Conservation (phyloP, 257 asterid species). For the Cynanchum wilfordii region DNA sequence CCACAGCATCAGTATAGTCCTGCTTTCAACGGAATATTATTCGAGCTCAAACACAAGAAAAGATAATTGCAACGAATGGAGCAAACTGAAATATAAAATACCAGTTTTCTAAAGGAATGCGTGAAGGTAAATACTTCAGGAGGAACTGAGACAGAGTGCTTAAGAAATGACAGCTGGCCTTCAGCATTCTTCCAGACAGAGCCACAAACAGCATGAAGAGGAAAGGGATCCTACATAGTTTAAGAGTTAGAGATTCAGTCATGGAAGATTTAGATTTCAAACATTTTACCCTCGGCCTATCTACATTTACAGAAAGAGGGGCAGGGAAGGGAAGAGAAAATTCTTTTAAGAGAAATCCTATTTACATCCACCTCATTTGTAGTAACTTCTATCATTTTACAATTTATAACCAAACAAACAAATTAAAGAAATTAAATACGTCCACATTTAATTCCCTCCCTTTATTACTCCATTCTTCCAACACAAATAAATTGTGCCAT, state of each 20-base stretch:
- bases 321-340: background rate
- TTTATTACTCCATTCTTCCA: too few species aligned
- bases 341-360: background rate
- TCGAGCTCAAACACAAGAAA: slow-evolving; percentile 8
- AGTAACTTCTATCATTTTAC: background rate
- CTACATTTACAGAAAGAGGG: background rate
- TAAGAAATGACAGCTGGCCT: slow-evolving; percentile 93
- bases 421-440: too few species aligned
- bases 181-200: slow-evolving; percentile 88
- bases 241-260: background rate
- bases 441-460: too few species aligned
- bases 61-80: background rate
- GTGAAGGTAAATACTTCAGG: slow-evolving; percentile 88
- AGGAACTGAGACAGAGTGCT: slow-evolving; percentile 66
- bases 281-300: background rate
- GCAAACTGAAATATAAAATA: slow-evolving; percentile 22
- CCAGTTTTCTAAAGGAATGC: slow-evolving; percentile 78
- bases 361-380: background rate
- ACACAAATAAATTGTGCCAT: too few species aligned
- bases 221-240: slow-evolving; percentile 70
- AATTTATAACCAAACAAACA: too few species aligned
- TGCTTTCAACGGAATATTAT: slow-evolving; percentile 27
- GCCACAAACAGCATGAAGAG: slow-evolving; percentile 86
- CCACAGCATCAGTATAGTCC: slow-evolving; percentile 54
- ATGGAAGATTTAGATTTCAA: background rate